Evolutionary conservation across 2,329 filamentous ascomycete species (phyloP), one percentile per base, ranked within the genome.

Genomic region (Simplicillium sp.): DNA sequence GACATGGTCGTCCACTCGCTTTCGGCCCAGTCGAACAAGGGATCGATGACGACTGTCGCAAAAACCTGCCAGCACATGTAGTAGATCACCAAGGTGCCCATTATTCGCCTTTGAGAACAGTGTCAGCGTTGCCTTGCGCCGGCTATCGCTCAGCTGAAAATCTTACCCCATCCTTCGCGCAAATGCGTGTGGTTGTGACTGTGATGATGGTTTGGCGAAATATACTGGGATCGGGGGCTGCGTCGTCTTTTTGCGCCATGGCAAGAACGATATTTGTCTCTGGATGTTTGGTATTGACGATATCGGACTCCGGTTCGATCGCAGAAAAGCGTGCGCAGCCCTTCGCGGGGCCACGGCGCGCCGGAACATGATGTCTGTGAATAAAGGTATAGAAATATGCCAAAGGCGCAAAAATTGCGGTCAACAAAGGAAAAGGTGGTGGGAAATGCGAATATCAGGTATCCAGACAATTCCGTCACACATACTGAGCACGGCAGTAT

Each of bases 11-110:
- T 60, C 45, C 65, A 63, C 47, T 68, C 58, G 14, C 63, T 58
- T 28, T 71, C 64, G 12, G 64, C 51, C 54, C 59, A 64, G 39
- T 61, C 59, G 34, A 62, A 55, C 3, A 76, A 45, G 2, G 69
- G 67, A 40, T 64, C 64, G 16, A 75, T 54, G 13, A 77, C 64
- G n/a, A 68, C 50, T 9, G 54, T 59, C 18, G 56, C 55, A 51
- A 73, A 75, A 29, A 70, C 51, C 29, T 64, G 53, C 49, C 58
- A 71, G 46, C 64, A 66, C 3, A 60, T 45, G 34, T 65, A 59
- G 32, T 56, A 47, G 11, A 61, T 48, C 11, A 61, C 41, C 5
- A 53, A 54, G 6, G 60, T 55, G 28, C 64, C 54, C 16, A 57
- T 38, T 15, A 49, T 50, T 14, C 43, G 45, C 17, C 49, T 51